Conservation (phyloP, 306 rosid genomes). For the Sicyos edulis region DNA sequence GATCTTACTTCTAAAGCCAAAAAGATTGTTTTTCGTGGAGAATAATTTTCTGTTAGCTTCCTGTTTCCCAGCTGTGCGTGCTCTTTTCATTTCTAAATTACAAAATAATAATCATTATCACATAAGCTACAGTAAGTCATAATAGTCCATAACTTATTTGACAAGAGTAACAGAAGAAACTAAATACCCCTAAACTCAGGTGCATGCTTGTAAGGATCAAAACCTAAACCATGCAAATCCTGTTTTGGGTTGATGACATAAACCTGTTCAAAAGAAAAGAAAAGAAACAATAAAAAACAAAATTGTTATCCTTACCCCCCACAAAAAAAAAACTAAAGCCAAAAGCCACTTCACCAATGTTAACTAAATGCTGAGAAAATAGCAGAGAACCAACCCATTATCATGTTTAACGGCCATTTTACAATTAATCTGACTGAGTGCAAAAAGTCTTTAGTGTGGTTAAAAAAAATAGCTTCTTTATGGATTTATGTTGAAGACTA, state of each 20-base stretch:
- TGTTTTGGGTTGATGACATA: conserved; percentile 72
- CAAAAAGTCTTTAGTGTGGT: not conserved
- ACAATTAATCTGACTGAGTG: not conserved
- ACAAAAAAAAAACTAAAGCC: not conserved
- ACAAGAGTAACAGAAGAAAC: conserved; percentile 13
- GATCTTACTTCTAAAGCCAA: conserved; percentile 81
- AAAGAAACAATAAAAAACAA: not conserved
- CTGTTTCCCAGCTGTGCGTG: conserved; percentile 43
- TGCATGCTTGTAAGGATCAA: conserved; percentile 94
- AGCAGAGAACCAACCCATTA: not conserved
- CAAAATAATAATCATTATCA: not conserved
- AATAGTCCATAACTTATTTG: conserved; percentile 2
- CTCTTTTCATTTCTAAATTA: conserved; percentile 61
- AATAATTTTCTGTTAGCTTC: conserved; percentile 42
- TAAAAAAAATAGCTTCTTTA: not conserved
- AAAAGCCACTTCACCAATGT: not conserved
- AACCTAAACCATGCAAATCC: conserved; percentile 89
- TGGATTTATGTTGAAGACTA: not conserved
- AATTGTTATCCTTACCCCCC: too few species aligned
- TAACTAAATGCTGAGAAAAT: conserved; percentile 14
- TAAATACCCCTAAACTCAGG: conserved; percentile 90
- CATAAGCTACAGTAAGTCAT: not conserved
- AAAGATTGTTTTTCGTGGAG: conserved; percentile 49
- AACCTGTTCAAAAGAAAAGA: conserved; percentile 39
- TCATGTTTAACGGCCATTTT: not conserved